Base-by-base conservation (phyloP, 2,329 filamentous ascomycete genomes). In the Daldinia sp. region DNA sequence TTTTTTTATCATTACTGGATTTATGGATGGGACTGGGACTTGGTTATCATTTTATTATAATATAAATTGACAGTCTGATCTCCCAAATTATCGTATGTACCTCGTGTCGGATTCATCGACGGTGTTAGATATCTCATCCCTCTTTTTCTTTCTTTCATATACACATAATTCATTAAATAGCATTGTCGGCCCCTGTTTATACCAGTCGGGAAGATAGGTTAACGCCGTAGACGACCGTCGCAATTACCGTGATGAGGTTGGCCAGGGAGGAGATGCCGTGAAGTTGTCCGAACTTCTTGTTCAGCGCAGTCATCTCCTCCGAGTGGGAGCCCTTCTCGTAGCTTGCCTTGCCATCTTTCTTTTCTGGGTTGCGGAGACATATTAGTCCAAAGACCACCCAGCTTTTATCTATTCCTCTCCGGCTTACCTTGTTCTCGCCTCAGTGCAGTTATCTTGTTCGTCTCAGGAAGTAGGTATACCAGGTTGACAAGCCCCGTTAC, bases 301-400 rank as follows among this genome's bases (percentile, higher is more conserved):
- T 96, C 71, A 96, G 77, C 7, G 82, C 83, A 70, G 87, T 77
- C 94, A 98, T 97, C 80, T 94, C 92, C 70, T 89, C 83, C 4
- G 91, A 95, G 72, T 96, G 92, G 35, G 93, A 91, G 0, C 88
- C 85, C 53, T 86, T 80, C 67, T 96, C 93, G 72, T 90, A 91
- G 77, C 89, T 92, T 75, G 90, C 91, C 84, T 96, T 97, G 56
- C 93, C 93, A 75, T 97, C 94, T 71, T 90, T 88, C 64, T 90
- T 93, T 82, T 94, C 94, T 88, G 63, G 41, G 56, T 15, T 19
- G 25, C 29, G 11, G 21, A 34, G 10, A 43, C 41, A 37, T 19
- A 54, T 71, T 61, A 73, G 69, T 48, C 56, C 37, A 66, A 43
- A 43, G 23, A 13, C 15, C 29, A 45, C 34, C 23, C 29, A 39